These are phyloP conservation scores for Aurinia saxatilis DNA, from an alignment of 345 rosid species.

Conservation along the genomic window DNA sequence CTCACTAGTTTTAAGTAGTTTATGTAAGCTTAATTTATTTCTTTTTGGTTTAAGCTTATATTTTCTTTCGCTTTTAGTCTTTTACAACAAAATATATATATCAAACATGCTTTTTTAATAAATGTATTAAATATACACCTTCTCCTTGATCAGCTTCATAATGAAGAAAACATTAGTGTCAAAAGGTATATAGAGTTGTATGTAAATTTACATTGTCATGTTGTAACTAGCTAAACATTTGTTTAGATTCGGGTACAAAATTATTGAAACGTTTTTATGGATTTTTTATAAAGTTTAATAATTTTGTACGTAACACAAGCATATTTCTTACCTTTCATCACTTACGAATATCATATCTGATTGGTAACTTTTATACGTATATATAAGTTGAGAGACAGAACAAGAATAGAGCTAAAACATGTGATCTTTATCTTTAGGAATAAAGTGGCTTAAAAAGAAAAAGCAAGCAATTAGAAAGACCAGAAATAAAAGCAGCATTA, in stretches of 20 bases:
- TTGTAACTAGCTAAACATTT: no score
- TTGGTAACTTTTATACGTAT: constrained; percentile 7
- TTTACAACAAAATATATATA: not conserved
- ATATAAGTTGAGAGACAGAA: constrained; percentile 7
- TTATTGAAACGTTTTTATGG: no score
- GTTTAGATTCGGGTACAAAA: no score
- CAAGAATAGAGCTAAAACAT: constrained; percentile 25
- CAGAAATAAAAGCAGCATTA: constrained; percentile 17
- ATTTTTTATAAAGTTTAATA: no score
- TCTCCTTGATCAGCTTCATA: no score
- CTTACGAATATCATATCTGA: not conserved
- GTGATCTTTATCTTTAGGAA: constrained; percentile 32
- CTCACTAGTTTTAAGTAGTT: constrained; percentile 15
- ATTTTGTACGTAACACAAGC: constrained; percentile 7
- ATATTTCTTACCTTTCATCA: not conserved
- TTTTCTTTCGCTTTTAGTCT: not conserved
- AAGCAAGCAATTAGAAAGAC: constrained; percentile 22
- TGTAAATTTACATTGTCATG: not conserved
- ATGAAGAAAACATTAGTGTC: no score
- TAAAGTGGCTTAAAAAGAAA: constrained; percentile 25
- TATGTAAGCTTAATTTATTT: not conserved
- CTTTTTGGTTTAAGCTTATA: no score
- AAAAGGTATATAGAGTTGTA: no score
- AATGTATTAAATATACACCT: no score
- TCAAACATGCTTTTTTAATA: no score